Base-by-base conservation (phyloP, 1,284 basidiomycete genomes). In the Ustilago curta region DNA sequence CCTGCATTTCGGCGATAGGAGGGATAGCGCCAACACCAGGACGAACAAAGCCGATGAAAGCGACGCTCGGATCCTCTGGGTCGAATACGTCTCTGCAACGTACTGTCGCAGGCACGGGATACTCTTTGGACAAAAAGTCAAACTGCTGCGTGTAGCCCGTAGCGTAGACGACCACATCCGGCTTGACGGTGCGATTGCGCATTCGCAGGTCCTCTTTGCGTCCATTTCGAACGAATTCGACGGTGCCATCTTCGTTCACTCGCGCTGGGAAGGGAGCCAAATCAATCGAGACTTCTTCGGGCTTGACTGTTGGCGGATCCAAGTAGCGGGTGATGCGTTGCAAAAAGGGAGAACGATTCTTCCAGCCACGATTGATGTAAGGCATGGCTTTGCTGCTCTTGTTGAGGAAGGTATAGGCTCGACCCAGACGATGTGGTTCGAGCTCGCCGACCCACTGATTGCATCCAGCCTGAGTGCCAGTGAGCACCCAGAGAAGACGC, bases 391-490 rank as follows among this genome's bases (percentile, higher is more conserved):
- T 79, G 48, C 83, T 83, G 42, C 78, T 82, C 70, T 87, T 87
- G 79, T 87, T 87, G 25, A 87, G 77, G 65, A 87, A 87, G 39
- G 85, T 85, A 65, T 86, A 87, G 1, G 88, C 89, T 52, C 90
- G 85, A 0, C 90, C 90, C 21, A 90, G 86, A 39, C 89, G 85
- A 40, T 89, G 88, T 0, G 87, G 87, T n/a, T 88, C 88, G 2
- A 91, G 85, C 73, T 90, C 89, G 14, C 90, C 89, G 21, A 54
- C 89, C 89, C 90, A 91, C 86, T 91, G 90, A 74, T 90, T 90
- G 79, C 90, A 90, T 8, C 90, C 90, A 6, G 89, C 89, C 77
- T 87, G 87, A 0, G 89, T 87, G 65, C 90, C 90, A 1, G 90
- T 91, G 58, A 91, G 79, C 37, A 89, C 73, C 89, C 89, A 91